A percentile compares a stretch with the other conserved stretches of the same genome.
Conservation (phyloP, 129 eudicot species). For the Sambucus nigra region DNA sequence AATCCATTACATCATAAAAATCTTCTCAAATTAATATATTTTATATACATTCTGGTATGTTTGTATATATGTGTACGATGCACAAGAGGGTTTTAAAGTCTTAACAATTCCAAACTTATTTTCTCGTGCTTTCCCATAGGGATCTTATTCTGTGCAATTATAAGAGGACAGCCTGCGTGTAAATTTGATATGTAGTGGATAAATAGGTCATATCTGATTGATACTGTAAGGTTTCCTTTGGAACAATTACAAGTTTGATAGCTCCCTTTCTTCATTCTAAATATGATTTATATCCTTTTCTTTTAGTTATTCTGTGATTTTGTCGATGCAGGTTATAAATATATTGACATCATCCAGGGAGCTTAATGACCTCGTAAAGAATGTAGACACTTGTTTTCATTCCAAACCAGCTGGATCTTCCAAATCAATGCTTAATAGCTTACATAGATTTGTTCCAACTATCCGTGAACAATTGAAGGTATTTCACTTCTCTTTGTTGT, state of each 20-base stretch:
- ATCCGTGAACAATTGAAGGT: constrained; percentile 87
- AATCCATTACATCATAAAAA: too few species aligned
- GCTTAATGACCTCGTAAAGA: constrained; percentile 63
- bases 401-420: constrained; percentile 50
- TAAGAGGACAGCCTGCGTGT: too few species aligned
- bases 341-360: constrained; percentile 63
- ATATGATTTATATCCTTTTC: background rate
- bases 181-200: too few species aligned
- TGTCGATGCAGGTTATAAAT: constrained; percentile 46
- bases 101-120: too few species aligned
- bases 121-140: too few species aligned
- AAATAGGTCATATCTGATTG: too few species aligned
- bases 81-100: too few species aligned
- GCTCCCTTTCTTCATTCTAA: background rate
- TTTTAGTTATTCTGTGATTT: background rate
- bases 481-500: background rate
- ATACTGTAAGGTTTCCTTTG: too few species aligned
- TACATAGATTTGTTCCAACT: constrained; percentile 53
- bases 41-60: too few species aligned
- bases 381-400: constrained; percentile 62
- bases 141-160: too few species aligned
- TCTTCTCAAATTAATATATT: too few species aligned
- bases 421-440: constrained; percentile 36
- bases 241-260: background rate
- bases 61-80: too few species aligned